A percentile compares a stretch with the other conserved stretches of the same genome.
Evolutionary conservation across 345 rosid genomes (phyloP).

Genomic region (Aquilaria yunnanensis): DNA sequence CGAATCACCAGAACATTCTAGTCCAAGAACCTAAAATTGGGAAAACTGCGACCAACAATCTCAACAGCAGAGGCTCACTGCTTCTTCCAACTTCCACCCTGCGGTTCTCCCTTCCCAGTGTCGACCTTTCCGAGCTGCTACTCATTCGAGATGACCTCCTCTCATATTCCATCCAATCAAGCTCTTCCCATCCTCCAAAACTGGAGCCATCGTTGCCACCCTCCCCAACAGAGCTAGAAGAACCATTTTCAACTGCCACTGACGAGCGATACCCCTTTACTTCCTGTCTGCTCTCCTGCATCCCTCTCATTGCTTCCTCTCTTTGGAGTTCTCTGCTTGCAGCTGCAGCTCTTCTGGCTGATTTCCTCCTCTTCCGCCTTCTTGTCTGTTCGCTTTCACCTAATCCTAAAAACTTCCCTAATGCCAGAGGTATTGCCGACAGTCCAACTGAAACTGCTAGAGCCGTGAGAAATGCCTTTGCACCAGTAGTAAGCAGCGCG

Average conservation of each 20-base stretch:
- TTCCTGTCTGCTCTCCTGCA: conserved; percentile 15
- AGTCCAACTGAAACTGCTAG: conserved; percentile 32
- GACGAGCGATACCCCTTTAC: conserved; percentile 18
- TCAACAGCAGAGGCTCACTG: conserved; percentile 41
- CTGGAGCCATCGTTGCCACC: conserved; percentile 11
- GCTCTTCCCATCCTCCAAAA: conserved; percentile 67
- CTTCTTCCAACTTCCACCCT: conserved; percentile 24
- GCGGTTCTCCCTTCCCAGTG: conserved; percentile 14
- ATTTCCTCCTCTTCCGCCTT: not conserved
- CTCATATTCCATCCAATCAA: conserved; percentile 20
- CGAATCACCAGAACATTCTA: conserved; percentile 32
- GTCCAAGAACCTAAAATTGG: conserved; percentile 53
- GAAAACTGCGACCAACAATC: conserved; percentile 50
- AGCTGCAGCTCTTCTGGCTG: conserved; percentile 13
- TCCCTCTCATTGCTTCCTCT: conserved; percentile 20
- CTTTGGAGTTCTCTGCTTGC: conserved; percentile 17
- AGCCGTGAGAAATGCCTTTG: conserved; percentile 45
- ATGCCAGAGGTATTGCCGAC: conserved; percentile 27
- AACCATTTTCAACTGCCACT: conserved; percentile 19
- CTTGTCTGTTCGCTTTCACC: not conserved
- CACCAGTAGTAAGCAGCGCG: conserved; percentile 40
- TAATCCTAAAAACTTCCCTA: conserved; percentile 24
- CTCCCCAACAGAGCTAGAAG: conserved; percentile 6
- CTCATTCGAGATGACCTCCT: conserved; percentile 10
- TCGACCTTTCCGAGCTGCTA: conserved; percentile 8